These are phyloP conservation scores for Mortierella sp. DNA, from an alignment of 371 early-diverging fungal species.

Conservation along the genomic window DNA sequence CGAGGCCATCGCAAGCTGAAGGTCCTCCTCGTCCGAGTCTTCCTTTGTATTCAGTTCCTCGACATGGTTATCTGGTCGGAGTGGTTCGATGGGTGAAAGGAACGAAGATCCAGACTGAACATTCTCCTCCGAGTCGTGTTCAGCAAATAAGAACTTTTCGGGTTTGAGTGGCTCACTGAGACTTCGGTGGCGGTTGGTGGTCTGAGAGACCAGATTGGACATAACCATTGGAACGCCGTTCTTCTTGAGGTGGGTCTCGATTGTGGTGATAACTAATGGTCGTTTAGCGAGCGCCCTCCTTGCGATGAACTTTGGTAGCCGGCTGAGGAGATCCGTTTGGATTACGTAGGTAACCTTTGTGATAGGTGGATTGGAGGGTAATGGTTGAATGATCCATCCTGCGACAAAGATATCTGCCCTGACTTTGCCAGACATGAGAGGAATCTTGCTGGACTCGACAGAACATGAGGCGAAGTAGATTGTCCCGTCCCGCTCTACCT, in stretches of 20 bases:
- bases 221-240: constrained; percentile 65
- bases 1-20: constrained; percentile 24
- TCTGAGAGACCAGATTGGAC: constrained; percentile 38
- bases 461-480: constrained; percentile 77
- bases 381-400: constrained; percentile 75
- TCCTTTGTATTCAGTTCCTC: constrained; percentile 39
- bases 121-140: constrained; percentile 28
- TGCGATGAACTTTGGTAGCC: constrained; percentile 74
- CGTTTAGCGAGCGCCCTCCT: constrained; percentile 74
- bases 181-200: constrained; percentile 49
- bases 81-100: constrained; percentile 45
- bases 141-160: constrained; percentile 40
- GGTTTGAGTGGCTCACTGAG: constrained; percentile 50
- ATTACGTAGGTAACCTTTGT: constrained; percentile 73
- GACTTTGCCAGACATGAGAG: constrained; percentile 66
- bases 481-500: constrained; percentile 70
- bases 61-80: constrained; percentile 16
- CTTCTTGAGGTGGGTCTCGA: constrained; percentile 72
- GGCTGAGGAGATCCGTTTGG: constrained; percentile 64
- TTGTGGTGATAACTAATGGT: constrained; percentile 71
- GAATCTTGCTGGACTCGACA: constrained; percentile 72
- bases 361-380: constrained; percentile 66
- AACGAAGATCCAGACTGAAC: constrained; percentile 50
- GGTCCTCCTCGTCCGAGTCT: constrained; percentile 37
- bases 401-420: constrained; percentile 70